Percentiles rank a stretch among this genome's conserved stretches.
phyloP scores from a whole-genome alignment of 225 moss, liverwort and hornwort genomes.

The Climacium dendroides region DNA sequence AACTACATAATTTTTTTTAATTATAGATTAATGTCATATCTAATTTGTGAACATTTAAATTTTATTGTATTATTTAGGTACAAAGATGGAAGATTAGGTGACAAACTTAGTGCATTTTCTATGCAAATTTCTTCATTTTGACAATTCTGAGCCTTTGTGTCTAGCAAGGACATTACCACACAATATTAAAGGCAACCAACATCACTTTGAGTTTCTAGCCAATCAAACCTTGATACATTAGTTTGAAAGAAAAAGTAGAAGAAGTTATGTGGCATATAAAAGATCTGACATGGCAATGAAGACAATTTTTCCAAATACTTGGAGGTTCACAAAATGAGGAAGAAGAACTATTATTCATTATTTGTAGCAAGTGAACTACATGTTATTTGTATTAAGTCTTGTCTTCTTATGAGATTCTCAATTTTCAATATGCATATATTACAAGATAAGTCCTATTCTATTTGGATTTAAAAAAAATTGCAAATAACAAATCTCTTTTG shows the following conservation, averaged over 20 bases:
- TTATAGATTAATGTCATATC: background rate
- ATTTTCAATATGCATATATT: background rate
- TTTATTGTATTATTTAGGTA: background rate
- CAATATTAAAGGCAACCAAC: no score
- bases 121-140: background rate
- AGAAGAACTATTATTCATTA: no score
- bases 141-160: background rate
- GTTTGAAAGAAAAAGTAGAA: no score
- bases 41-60: background rate
- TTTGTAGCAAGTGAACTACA: no score
- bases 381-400: background rate
- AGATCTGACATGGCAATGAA: no score
- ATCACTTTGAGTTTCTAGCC: no score
- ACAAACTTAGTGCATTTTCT: background rate
- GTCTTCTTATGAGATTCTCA: rapidly evolving
- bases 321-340: no score
- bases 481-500: background rate
- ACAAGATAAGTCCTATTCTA: background rate
- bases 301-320: no score
- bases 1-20: rapidly evolving
- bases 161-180: rapidly evolving
- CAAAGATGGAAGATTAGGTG: background rate
- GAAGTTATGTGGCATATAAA: no score
- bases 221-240: no score
- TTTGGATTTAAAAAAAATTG: background rate